A percentile compares a stretch with the other conserved stretches of the same genome.
Evolutionary conservation across 2,329 filamentous ascomycete species (phyloP).

Genomic region (Cladophialophora immunda): DNA sequence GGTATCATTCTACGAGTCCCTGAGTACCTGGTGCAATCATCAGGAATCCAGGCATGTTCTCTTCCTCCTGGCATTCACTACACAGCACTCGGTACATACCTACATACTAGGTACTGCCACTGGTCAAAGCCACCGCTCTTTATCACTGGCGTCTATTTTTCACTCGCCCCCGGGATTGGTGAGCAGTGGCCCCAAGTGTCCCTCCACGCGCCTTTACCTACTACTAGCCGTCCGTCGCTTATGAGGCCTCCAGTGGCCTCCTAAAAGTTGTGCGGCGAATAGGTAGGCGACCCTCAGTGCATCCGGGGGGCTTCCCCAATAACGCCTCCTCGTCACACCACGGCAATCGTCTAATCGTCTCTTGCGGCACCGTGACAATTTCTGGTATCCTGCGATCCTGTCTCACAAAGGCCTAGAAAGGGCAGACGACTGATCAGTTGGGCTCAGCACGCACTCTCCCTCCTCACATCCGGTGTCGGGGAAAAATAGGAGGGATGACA

Average conservation of each 20-base stretch:
- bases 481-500: slow-evolving; percentile 18
- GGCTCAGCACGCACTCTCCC: neutral
- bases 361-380: neutral
- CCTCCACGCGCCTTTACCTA: slow-evolving; percentile 16
- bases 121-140: neutral
- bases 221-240: slow-evolving; percentile 11
- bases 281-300: neutral
- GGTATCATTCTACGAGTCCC: neutral
- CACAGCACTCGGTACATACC: neutral
- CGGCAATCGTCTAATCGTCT: neutral
- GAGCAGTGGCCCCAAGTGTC: slow-evolving; percentile 5
- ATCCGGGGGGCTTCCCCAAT: neutral
- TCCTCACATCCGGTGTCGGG: slow-evolving; percentile 11
- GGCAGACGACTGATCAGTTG: neutral
- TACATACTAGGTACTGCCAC: too few relatives aligned
- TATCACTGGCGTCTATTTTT: slow-evolving; percentile 5
- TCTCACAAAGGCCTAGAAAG: neutral
- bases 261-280: slow-evolving; percentile 14
- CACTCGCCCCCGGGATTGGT: slow-evolving; percentile 8
- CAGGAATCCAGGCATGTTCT: neutral
- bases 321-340: slow-evolving; percentile 18
- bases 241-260: slow-evolving; percentile 9
- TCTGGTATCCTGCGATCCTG: neutral
- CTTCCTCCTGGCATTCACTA: neutral
- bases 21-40: neutral